A percentile compares a stretch with the other conserved stretches of the same genome.
Conservation (phyloP, 192 early-diverging fungal genomes). For the Mortierella antarctica region DNA sequence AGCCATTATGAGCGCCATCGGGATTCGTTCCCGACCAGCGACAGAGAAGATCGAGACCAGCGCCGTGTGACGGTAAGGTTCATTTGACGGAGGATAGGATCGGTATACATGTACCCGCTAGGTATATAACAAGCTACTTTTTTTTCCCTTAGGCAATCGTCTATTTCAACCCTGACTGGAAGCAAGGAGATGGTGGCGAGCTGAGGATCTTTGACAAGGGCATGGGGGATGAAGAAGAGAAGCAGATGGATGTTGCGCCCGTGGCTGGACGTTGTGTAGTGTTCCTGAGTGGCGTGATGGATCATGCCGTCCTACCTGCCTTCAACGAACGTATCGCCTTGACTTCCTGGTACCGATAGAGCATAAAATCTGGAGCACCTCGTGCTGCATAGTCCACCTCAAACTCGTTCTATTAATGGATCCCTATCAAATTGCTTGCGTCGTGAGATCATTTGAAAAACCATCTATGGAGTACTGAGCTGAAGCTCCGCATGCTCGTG, state of each 20-base stretch:
- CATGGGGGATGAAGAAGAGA: slow-evolving; percentile 42
- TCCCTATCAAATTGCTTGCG: neutral
- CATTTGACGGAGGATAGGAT: too few species aligned
- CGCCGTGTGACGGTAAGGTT: slow-evolving; percentile 61
- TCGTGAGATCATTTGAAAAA: too few species aligned
- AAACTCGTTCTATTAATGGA: neutral
- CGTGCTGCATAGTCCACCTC: too few species aligned
- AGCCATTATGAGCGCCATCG: slow-evolving; percentile 65
- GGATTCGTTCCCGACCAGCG: slow-evolving; percentile 68
- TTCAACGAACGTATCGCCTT: slow-evolving; percentile 59
- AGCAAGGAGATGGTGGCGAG: slow-evolving; percentile 62
- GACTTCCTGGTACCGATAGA: slow-evolving; percentile 62
- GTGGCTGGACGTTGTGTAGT: slow-evolving; percentile 58
- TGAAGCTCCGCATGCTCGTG: too few species aligned
- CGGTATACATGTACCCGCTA: too few species aligned
- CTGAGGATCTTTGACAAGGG: slow-evolving; percentile 64
- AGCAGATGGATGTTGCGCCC: slow-evolving; percentile 50
- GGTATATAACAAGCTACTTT: neutral
- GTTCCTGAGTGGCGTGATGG: slow-evolving; percentile 68
- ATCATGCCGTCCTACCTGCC: slow-evolving; percentile 62
- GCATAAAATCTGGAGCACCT: neutral
- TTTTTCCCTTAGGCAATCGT: slow-evolving; percentile 53
- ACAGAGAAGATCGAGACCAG: slow-evolving; percentile 60
- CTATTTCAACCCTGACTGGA: slow-evolving; percentile 66
- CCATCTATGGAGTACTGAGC: too few species aligned